Evolutionary conservation across 2,329 filamentous ascomycete genomes (phyloP).

Genomic region (Fusarium kyushuense): DNA sequence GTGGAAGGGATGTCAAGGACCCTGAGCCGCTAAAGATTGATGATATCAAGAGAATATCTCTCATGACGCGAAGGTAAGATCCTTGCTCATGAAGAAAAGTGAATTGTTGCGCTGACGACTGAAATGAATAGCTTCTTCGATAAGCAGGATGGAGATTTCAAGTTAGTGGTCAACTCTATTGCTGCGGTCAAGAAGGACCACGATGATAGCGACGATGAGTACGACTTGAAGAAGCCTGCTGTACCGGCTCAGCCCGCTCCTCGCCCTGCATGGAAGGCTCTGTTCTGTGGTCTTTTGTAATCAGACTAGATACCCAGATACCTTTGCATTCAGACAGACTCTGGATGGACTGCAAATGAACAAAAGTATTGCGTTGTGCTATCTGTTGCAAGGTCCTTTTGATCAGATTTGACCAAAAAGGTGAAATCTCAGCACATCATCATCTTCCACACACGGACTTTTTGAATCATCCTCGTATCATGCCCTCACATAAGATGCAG

Average conservation of each 20-base stretch:
- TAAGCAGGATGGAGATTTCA: constrained; percentile 75
- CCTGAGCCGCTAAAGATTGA: constrained; percentile 68
- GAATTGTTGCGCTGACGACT: constrained; percentile 41
- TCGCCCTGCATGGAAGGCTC: constrained; percentile 41
- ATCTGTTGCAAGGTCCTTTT: not conserved
- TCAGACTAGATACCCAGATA: not conserved
- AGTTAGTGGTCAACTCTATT: constrained; percentile 50
- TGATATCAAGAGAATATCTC: constrained; percentile 73
- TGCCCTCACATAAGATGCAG: not conserved
- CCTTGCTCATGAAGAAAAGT: not conserved
- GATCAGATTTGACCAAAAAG: not conserved
- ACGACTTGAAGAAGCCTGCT: constrained; percentile 40
- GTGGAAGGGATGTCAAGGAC: constrained; percentile 74
- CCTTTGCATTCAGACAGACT: not conserved
- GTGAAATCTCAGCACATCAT: not conserved
- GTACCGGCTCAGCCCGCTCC: not conserved
- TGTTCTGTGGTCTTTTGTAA: constrained; percentile 49
- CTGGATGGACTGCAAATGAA: not conserved
- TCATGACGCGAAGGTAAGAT: constrained; percentile 84
- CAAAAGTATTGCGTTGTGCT: not conserved
- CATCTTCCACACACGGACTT: not conserved
- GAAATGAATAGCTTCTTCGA: constrained; percentile 75
- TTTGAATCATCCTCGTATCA: not conserved
- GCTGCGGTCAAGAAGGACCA: constrained; percentile 44
- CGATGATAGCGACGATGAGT: constrained; percentile 42